A percentile compares a stretch with the other conserved stretches of the same genome.
These are phyloP conservation scores for Fraxinus greggii DNA, from an alignment of 305 asterid species.

Conservation along the genomic window DNA sequence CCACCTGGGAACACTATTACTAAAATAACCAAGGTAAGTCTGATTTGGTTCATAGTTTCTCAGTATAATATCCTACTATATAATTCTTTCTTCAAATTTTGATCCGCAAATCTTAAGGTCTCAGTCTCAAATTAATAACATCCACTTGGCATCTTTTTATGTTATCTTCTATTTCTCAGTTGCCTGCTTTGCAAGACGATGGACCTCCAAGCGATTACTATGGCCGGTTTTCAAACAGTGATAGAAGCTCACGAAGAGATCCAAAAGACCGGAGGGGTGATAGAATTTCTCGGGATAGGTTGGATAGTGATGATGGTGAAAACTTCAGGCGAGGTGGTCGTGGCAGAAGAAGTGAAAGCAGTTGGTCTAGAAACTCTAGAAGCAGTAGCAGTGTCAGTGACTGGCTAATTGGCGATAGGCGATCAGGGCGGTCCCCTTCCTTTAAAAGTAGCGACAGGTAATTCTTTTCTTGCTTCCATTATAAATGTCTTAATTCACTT, in stretches of 20 bases:
- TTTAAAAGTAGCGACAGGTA: constrained; percentile 55
- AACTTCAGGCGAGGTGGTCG: constrained; percentile 50
- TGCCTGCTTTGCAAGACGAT: constrained; percentile 92
- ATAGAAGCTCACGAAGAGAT: constrained; percentile 58
- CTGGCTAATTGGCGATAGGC: constrained; percentile 67
- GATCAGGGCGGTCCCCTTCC: constrained; percentile 42
- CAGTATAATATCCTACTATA: not conserved
- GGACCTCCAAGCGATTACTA: constrained; percentile 77
- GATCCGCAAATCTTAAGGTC: not conserved
- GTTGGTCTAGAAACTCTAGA: constrained; percentile 43
- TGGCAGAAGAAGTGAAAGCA: constrained; percentile 36
- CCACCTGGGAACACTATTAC: constrained; percentile 87
- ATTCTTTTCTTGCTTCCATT: constrained; percentile 15
- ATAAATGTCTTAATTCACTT: not conserved
- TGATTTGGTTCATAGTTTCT: not conserved
- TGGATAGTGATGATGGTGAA: constrained; percentile 33
- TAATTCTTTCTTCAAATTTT: not conserved
- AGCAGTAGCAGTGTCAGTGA: constrained; percentile 68
- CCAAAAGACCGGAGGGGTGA: constrained; percentile 51
- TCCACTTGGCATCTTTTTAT: not conserved
- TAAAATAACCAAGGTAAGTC: constrained; percentile 70
- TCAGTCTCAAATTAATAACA: not conserved
- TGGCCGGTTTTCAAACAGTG: constrained; percentile 70
- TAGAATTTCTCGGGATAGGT: constrained; percentile 55
- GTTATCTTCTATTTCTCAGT: constrained; percentile 32